phyloP scores from a whole-genome alignment of 495 filamentous ascomycete genomes.

The Gamarada debralockiae region DNA sequence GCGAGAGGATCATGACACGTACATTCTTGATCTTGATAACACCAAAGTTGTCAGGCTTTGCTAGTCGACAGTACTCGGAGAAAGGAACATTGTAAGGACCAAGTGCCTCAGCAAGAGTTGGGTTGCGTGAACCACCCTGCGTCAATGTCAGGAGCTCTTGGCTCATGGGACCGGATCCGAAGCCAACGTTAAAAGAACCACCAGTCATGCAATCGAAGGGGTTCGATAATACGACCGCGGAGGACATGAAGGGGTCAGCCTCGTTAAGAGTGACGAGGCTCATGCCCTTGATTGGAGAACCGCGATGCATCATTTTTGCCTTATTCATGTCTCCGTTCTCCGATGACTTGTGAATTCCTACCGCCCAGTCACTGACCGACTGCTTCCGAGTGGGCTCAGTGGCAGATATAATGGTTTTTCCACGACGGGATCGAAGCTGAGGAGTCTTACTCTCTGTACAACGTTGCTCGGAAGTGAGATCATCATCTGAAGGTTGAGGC shows the following conservation, averaged over 20 bases:
- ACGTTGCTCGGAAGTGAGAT: conserved; percentile 11
- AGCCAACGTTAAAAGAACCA: too few relatives aligned
- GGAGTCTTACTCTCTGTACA: not conserved
- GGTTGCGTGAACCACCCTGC: conserved; percentile 15
- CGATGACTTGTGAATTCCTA: too few relatives aligned
- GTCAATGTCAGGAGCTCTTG: conserved; percentile 9
- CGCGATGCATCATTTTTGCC: not conserved
- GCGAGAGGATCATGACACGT: conserved; percentile 6
- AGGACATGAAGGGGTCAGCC: conserved; percentile 5
- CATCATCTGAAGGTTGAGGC: not conserved
- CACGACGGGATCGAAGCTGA: conserved; percentile 12
- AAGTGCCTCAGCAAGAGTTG: conserved; percentile 30
- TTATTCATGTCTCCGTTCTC: too few relatives aligned
- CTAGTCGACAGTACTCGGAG: conserved; percentile 28
- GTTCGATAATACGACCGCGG: not conserved
- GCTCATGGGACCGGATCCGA: not conserved
- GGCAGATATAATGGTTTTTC: conserved; percentile 4
- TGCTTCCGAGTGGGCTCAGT: not conserved
- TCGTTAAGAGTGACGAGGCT: conserved; percentile 2
- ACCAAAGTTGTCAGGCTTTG: conserved; percentile 19
- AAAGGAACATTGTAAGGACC: conserved; percentile 37
- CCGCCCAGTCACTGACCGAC: not conserved
- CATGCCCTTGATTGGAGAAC: conserved; percentile 9
- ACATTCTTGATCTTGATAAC: conserved; percentile 37
- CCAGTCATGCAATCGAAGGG: not conserved